Conservation (phyloP, 2,329 filamentous ascomycete genomes). For the Mariannaea sp. region DNA sequence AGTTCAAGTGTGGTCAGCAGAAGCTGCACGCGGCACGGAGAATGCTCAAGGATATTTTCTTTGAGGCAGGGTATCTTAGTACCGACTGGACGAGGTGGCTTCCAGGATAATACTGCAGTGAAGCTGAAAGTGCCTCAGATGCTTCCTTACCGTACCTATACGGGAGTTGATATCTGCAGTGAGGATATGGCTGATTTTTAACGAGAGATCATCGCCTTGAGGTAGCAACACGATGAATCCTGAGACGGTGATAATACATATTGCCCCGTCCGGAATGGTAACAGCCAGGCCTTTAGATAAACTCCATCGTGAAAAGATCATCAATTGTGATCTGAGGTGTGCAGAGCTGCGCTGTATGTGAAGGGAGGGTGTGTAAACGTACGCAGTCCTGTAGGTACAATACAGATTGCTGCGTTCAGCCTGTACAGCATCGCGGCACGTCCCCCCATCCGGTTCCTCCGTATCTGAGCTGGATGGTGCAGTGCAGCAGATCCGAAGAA, state of each 20-base stretch:
- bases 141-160: background rate
- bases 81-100: background rate
- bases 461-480: conserved; percentile 12
- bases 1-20: conserved; percentile 17
- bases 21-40: conserved; percentile 4
- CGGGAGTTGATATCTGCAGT: background rate
- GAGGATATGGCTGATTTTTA: background rate
- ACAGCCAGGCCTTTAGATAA: background rate
- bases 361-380: too few relatives aligned
- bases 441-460: conserved; percentile 9
- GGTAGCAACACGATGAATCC: too few relatives aligned
- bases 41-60: background rate
- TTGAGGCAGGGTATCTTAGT: conserved; percentile 6
- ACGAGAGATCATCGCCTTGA: too few relatives aligned
- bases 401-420: too few relatives aligned
- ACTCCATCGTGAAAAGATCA: background rate
- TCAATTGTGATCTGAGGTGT: conserved; percentile 4
- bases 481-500: conserved; percentile 19
- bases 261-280: background rate
- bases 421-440: conserved; percentile 3
- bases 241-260: background rate
- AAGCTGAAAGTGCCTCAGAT: background rate
- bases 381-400: too few relatives aligned
- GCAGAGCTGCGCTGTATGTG: conserved; percentile 3
- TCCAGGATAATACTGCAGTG: background rate